phyloP scores from a whole-genome alignment of 106 monocot genomes.

The Ottelia alismoides region DNA sequence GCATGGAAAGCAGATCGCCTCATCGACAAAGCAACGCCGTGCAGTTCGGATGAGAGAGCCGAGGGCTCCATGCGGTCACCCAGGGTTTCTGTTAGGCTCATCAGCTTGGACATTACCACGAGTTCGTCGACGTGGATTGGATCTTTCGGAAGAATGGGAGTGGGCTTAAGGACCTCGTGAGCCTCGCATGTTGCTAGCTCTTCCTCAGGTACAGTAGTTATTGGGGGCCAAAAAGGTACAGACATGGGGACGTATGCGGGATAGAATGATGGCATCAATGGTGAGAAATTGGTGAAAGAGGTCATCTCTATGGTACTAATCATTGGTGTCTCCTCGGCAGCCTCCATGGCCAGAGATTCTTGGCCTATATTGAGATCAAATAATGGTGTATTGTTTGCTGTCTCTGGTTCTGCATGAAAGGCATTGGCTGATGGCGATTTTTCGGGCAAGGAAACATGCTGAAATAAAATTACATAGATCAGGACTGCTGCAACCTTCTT shows the following conservation, averaged over 20 bases:
- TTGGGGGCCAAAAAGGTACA: slow-evolving; percentile 29
- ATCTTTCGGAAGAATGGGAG: slow-evolving; percentile 42
- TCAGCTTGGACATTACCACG: slow-evolving; percentile 46
- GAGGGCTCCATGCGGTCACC: slow-evolving; percentile 25
- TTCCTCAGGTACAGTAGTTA: not conserved
- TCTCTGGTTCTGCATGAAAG: slow-evolving; percentile 17
- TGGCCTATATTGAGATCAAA: slow-evolving; percentile 12
- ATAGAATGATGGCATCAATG: slow-evolving; percentile 24
- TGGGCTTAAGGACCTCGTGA: slow-evolving; percentile 54
- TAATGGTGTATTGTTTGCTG: slow-evolving; percentile 6
- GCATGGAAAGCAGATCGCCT: slow-evolving; percentile 63
- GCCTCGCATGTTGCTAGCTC: slow-evolving; percentile 9
- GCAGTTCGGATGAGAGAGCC: slow-evolving; percentile 45
- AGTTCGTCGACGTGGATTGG: slow-evolving; percentile 30
- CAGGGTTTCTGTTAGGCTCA: slow-evolving; percentile 32
- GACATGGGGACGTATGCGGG: slow-evolving; percentile 26
- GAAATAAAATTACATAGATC: too few relatives aligned
- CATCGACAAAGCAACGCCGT: slow-evolving; percentile 18
- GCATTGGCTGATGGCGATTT: too few relatives aligned
- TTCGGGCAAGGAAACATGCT: too few relatives aligned
- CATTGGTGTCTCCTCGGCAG: not conserved
- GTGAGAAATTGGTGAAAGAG: slow-evolving; percentile 6
- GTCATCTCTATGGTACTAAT: slow-evolving; percentile 3
- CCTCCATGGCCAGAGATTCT: slow-evolving; percentile 13
- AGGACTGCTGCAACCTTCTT: too few relatives aligned